Base-by-base conservation (phyloP, 139 green algal genomes). In the Volvox reticuliferus region DNA sequence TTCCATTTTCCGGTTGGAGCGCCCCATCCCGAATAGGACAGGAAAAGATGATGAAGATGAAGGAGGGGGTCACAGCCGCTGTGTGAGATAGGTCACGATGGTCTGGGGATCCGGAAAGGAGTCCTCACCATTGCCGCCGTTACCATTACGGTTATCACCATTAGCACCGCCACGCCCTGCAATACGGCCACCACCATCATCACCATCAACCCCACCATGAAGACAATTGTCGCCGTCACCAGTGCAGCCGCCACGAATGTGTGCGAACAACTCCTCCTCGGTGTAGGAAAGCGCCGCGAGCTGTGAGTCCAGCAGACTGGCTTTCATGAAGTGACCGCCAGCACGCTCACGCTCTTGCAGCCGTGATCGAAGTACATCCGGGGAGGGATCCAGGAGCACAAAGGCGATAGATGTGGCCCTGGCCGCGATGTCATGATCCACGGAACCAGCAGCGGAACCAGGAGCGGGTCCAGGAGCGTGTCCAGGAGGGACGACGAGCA, bases 231-330 rank as follows among this genome's bases (percentile, higher is more conserved):
- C 78, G 19, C 21, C 0, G 80, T 61, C 26, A 26, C 80, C 50
- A 30, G 18, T 19, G 82, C 24, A 24, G 28, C 35, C 82, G 22
- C 82, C 33, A 2, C 65, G 65, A 18, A 81, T 17, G 68, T 81
- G 37, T 20, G 68, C 68, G 1, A 50, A 83, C 32, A 90, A n/a
- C 86, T 83, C 86, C 20, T 62, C 71, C 24, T 62, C 44, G 0
- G 5, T 18, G 44, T 32, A 36, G 22, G 35, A 22, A 30, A 90
- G n/a, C 1, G 86, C 26, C 12, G 44, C 50, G 69, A 90, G 73
- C 71, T 90, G 86, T 21, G 86, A 84, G 30, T 35, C 50, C 1
- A 90, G 73, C 71, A 90, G 71, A 12, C 20, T 36, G 22, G 73
- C 17, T 1, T 28, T 68, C 21, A 89, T 55, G 68, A 89, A 89